These are phyloP conservation scores for Globisporangium acanthophoron DNA, from an alignment of 352 stramenopile species.

Conservation along the genomic window DNA sequence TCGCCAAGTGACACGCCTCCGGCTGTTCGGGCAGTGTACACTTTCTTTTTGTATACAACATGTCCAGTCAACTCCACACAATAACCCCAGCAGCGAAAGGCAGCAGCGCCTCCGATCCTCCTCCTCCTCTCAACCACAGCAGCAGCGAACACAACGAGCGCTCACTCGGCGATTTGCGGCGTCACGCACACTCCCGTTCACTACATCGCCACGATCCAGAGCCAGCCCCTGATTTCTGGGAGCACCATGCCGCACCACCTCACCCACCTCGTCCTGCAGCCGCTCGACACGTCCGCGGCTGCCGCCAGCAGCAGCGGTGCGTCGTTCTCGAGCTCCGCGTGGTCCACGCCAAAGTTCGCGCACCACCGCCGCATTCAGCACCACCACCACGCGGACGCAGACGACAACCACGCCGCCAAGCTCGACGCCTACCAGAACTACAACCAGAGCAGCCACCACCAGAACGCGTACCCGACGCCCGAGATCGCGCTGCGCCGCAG, in stretches of 20 bases:
- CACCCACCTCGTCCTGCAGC: background rate
- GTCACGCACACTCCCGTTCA: background rate
- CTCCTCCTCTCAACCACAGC: no score
- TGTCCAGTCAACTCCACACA: no score
- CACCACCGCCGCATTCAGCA: background rate
- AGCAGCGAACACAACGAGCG: background rate
- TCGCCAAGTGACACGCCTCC: background rate
- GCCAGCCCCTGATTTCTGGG: no score
- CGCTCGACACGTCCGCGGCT: background rate
- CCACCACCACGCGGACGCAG: background rate
- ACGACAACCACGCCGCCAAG: background rate
- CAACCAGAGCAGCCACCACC: slow-evolving; percentile 1
- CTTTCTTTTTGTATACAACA: no score
- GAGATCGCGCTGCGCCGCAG: slow-evolving; percentile 12
- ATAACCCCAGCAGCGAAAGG: no score
- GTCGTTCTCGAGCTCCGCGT: background rate
- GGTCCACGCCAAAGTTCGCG: slow-evolving; percentile 1
- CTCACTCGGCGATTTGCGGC: slow-evolving; percentile 9
- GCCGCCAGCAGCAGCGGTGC: background rate
- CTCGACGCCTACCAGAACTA: background rate
- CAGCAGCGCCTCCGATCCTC: no score
- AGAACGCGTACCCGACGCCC: background rate
- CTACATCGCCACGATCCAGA: background rate
- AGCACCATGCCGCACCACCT: background rate
- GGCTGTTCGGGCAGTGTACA: no score